Evolutionary conservation across 345 rosid species (phyloP).

Genomic region (Melaleuca quinquenervia): DNA sequence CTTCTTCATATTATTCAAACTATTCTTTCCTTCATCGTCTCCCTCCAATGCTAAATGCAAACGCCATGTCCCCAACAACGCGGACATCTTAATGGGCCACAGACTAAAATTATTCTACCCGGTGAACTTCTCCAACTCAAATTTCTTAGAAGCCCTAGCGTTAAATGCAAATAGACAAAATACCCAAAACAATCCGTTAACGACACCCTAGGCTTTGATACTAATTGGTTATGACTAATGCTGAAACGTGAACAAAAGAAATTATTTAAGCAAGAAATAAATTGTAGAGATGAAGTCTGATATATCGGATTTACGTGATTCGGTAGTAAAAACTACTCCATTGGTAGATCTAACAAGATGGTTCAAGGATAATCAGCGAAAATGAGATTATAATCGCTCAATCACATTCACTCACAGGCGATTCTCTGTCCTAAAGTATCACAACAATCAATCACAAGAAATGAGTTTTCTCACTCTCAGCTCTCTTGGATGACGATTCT

Average conservation of each 20-base stretch:
- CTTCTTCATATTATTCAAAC: not conserved
- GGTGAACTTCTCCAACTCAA: not conserved
- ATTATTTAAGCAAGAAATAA: not conserved
- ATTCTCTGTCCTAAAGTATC: too few species aligned
- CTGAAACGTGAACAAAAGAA: not conserved
- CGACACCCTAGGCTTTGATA: not conserved
- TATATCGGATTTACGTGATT: not conserved
- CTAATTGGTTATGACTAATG: not conserved
- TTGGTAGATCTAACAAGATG: not conserved
- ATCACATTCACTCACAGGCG: too few species aligned
- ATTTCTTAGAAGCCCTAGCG: not conserved
- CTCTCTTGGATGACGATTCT: not conserved
- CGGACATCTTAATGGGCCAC: not conserved
- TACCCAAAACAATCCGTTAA: not conserved
- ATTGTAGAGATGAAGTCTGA: not conserved
- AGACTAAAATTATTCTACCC: accelerated
- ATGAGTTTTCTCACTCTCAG: not conserved
- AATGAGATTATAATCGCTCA: too few species aligned
- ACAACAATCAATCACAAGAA: too few species aligned
- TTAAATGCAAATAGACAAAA: not conserved
- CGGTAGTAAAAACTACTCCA: not conserved
- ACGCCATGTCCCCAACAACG: not conserved
- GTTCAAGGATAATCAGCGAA: not conserved
- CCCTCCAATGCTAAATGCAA: not conserved
- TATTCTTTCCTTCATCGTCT: not conserved